Conservation (phyloP, 495 filamentous ascomycete species). For the Jackrogersella multiformis region DNA sequence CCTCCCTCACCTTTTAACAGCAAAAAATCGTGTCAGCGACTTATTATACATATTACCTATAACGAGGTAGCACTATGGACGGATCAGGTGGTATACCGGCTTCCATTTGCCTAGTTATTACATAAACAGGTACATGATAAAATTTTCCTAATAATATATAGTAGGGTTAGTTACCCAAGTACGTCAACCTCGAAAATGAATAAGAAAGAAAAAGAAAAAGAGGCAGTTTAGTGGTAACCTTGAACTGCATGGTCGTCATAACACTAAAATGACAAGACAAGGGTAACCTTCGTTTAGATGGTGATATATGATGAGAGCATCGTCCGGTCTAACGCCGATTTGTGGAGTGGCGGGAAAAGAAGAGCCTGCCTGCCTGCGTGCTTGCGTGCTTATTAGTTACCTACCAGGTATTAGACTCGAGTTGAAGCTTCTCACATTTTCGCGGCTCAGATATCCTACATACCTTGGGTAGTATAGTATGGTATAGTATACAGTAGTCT, state of each 20-base stretch:
- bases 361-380: constrained; percentile 4
- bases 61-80: neutral
- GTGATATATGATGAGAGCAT: constrained; percentile 34
- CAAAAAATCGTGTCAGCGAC: constrained; percentile 17
- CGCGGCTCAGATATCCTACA: constrained; percentile 22
- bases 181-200: constrained; percentile 34
- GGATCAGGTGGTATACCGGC: neutral
- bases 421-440: constrained; percentile 28
- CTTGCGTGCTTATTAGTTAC: too few species aligned
- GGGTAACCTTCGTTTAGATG: constrained; percentile 19
- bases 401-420: constrained; percentile 17
- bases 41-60: neutral
- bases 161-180: constrained; percentile 9
- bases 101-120: neutral
- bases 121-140: neutral
- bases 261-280: constrained; percentile 25
- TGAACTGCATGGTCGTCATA: constrained; percentile 37
- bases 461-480: too few species aligned
- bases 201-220: too few species aligned
- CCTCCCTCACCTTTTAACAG: constrained; percentile 28
- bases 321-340: constrained; percentile 39
- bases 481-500: too few species aligned
- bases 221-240: constrained; percentile 33
- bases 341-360: constrained; percentile 32
- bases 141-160: too few species aligned